Base-by-base conservation (phyloP, 306 rosid species). In the Prunus kanzakura region DNA sequence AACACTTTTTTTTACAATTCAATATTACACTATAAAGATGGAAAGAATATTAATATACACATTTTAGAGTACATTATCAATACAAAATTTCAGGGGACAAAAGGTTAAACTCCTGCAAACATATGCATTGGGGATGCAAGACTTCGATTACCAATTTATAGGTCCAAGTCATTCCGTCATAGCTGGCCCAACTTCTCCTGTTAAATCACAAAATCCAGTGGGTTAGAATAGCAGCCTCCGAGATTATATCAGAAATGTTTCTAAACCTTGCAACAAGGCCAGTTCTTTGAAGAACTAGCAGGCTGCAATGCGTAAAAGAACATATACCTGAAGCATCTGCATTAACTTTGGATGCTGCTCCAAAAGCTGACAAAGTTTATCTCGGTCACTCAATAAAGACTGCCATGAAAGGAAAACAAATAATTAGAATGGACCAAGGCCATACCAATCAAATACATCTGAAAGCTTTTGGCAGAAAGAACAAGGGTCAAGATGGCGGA, bases 331-430 rank as follows among this genome's bases (percentile, higher is more conserved):
- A 84, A 95, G 97, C 99, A 95, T 85, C 92, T 92, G 97, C 99
- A 92, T 89, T 83, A 95, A 85, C 81, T 92, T 95, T 12, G 97
- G 99, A 86, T 95, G 93, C 89, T 95, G 97, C 93, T 95, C 99
- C 91, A 95, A 87, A 71, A 95, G 96, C 86, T 92, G 96, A 83
- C 99, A 92, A 73, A 95, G 97, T 76, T 95, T 92, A 72, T 90
- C 97, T 27, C 93, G 87, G 82, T 95, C 97, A 23, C 97, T 87
- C 86, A 95, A 78, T 68, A 95, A 86, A 78, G 97, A 89, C 99
- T 95, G 97, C 82, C 83, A 87, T 61, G 32, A 45, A 83, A 87
- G 73, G 85, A 67, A 50, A 58, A 15, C 11, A 27, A 23, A 60
- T 67, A 23, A 75, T 55, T 52, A 84, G 73, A 69, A 51, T 19